Conservation (phyloP, 768 basidiomycete genomes). For the Collybia mongolica region DNA sequence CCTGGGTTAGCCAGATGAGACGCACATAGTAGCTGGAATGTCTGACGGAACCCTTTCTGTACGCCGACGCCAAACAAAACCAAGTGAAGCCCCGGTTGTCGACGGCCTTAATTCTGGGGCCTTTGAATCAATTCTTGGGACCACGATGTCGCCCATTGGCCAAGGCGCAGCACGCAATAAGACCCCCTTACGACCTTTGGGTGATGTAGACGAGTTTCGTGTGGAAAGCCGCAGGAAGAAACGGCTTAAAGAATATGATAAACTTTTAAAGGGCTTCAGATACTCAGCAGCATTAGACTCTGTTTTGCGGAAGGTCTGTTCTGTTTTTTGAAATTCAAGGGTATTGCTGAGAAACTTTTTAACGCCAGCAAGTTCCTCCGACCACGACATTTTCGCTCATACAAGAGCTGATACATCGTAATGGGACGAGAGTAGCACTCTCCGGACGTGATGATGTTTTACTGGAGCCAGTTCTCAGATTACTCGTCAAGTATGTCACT, state of each 20-base stretch:
- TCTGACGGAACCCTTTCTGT: constrained; percentile 98
- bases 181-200: constrained; percentile 45
- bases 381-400: constrained; percentile 87
- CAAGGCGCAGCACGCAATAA: constrained; percentile 46
- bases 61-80: constrained; percentile 79
- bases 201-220: constrained; percentile 73
- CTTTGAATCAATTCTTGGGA: constrained; percentile 67
- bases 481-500: constrained; percentile 80
- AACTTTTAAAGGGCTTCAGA: constrained; percentile 85
- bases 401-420: constrained; percentile 89
- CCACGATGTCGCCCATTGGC: constrained; percentile 53
- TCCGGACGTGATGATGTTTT: constrained; percentile 92
- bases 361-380: constrained; percentile 74
- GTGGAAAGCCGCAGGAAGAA: constrained; percentile 71
- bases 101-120: constrained; percentile 50
- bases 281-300: constrained; percentile 94
- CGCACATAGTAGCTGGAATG: constrained; percentile 96
- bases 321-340: not conserved
- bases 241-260: constrained; percentile 85
- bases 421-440: constrained; percentile 84
- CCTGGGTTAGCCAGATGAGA: constrained; percentile 80
- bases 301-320: constrained; percentile 75
- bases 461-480: constrained; percentile 85
- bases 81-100: constrained; percentile 45
- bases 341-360: not conserved